Conservation (phyloP, 768 basidiomycete species). For the Flagelloscypha sp. region DNA sequence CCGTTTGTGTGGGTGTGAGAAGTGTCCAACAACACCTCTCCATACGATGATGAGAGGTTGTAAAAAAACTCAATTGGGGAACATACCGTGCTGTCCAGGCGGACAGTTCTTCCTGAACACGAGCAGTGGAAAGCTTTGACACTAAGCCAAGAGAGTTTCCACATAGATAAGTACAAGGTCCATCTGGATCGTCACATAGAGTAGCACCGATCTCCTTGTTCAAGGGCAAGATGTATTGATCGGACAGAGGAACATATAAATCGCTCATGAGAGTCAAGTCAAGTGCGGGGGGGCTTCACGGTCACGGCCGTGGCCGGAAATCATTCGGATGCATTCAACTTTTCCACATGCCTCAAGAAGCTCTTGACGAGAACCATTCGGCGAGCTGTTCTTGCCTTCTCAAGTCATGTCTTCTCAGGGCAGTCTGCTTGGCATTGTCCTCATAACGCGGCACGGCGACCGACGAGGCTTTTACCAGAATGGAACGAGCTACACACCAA, state of each 20-base stretch:
- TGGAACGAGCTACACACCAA: slow-evolving; percentile 48
- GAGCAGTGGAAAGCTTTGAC: slow-evolving; percentile 59
- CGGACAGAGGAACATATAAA: slow-evolving; percentile 40
- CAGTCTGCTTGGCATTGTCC: slow-evolving; percentile 45
- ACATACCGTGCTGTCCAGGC: slow-evolving; percentile 72
- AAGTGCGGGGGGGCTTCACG: too few species aligned
- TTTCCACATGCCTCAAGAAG: too few species aligned
- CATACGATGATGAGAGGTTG: slow-evolving; percentile 10
- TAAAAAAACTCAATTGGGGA: slow-evolving; percentile 11
- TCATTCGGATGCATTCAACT: too few species aligned
- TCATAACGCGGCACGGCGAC: slow-evolving; percentile 53
- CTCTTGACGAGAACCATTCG: too few species aligned
- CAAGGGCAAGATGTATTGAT: slow-evolving; percentile 51
- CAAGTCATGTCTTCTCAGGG: slow-evolving; percentile 18
- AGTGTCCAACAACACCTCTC: slow-evolving; percentile 86
- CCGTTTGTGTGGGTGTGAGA: slow-evolving; percentile 75
- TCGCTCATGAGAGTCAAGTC: too few species aligned
- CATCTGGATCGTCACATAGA: slow-evolving; percentile 23
- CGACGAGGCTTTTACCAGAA: slow-evolving; percentile 60
- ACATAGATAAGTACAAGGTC: slow-evolving; percentile 81
- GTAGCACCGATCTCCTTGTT: slow-evolving; percentile 42
- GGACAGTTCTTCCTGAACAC: slow-evolving; percentile 75
- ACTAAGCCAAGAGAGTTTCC: slow-evolving; percentile 91
- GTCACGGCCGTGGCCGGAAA: too few species aligned
- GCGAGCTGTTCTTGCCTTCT: too few species aligned